Evolutionary conservation across 129 eudicot species (phyloP).

Genomic region (Chrysanthemum makinoi): DNA sequence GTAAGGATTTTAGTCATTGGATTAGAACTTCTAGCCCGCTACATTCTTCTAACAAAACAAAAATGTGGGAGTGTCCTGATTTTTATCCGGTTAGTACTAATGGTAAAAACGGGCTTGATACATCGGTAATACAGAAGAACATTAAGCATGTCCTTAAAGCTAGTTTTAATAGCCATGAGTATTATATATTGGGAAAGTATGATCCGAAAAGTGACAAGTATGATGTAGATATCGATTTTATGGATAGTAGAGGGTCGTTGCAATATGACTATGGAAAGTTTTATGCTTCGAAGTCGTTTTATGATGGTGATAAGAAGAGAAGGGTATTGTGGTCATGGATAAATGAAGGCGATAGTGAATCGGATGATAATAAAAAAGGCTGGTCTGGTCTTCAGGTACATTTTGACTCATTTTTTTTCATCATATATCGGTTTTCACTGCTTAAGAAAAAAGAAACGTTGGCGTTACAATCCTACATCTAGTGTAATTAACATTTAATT

Average conservation of each 20-base stretch:
- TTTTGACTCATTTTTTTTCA: neutral
- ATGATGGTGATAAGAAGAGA: conserved; percentile 43
- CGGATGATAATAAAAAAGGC: conserved; percentile 46
- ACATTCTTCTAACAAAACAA: conserved; percentile 44
- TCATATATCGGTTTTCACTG: neutral
- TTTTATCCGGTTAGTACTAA: conserved; percentile 49
- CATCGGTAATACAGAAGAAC: conserved; percentile 31
- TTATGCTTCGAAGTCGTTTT: conserved; percentile 72
- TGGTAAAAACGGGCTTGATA: conserved; percentile 44
- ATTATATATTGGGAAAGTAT: conserved; percentile 56
- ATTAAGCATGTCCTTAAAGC: conserved; percentile 56
- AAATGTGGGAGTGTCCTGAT: conserved; percentile 85
- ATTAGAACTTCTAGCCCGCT: conserved; percentile 29
- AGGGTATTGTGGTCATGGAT: conserved; percentile 71
- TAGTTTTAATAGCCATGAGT: conserved; percentile 42
- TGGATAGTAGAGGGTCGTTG: conserved; percentile 32
- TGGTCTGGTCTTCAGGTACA: conserved; percentile 77
- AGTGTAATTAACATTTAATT: conserved; percentile 12
- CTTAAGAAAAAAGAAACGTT: neutral
- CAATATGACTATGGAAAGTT: conserved; percentile 68
- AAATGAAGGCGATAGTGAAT: conserved; percentile 40
- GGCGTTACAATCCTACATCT: neutral
- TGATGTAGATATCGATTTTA: conserved; percentile 36
- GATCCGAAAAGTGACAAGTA: conserved; percentile 35
- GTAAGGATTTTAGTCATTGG: conserved; percentile 52